Evolutionary conservation across 2,329 filamentous ascomycete species (phyloP), one percentile per base, ranked within the genome.

Genomic region (Aquanectria penicillioides): DNA sequence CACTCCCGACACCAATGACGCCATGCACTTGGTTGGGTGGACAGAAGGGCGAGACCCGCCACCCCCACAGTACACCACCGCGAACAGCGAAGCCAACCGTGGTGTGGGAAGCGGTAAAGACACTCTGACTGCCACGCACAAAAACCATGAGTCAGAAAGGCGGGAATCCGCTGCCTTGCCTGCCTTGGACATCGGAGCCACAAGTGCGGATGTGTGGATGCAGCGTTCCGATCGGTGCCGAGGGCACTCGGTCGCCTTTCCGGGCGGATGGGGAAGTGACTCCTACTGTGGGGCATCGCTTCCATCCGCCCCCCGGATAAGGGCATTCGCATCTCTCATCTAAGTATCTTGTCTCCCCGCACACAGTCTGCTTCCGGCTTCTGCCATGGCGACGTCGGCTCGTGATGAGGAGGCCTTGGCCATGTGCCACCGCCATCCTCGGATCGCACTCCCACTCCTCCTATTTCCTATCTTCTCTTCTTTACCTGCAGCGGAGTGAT

Each of bases 181-280:
- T 22, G 29, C 44, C 36, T 31, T 28, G 47, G 9, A 20, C 9
- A 31, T 18, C 41, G 41, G 41, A 46, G 23, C 29, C 31, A 37
- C 33, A 17, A 34, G 47, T 34, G 47, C 57, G 48, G 20, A 63
- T 55, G 29, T 49, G 47, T 46, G 41, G 37, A 36, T n/a, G 25
- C 37, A 51, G 47, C 18, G 18, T 68, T 55, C 65, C 67, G 65
- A 66, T 51, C 33, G 46, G 48, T 58, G 52, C 61, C 65, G 63
- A 68, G 33, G 41, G 20, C n/a, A 12, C 36, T 58, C 54, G 46
- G 46, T 57, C 54, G 11, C 44, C 18, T 56, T 20, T 36, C 57
- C 62, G 64, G 63, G 43, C 52, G 41, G 50, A 57, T 59, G 65
- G 66, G 33, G 36, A 43, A 29, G 37, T 26, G 33, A 36, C 40